phyloP scores from a whole-genome alignment of 2,329 filamentous ascomycete genomes.

The Westerdykella aurantiaca region DNA sequence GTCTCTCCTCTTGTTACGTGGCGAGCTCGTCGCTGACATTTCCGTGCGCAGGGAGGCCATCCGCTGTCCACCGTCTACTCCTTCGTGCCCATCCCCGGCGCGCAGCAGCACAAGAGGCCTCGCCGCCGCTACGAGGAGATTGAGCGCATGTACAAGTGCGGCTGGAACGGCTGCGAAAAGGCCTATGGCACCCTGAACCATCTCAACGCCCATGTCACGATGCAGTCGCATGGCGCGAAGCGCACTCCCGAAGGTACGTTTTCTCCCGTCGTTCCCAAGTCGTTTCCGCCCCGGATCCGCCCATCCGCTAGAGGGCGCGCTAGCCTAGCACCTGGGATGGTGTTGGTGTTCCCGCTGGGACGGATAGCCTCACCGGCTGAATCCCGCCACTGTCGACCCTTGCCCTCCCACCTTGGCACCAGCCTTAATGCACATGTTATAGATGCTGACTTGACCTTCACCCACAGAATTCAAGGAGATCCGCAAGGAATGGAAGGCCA shows the following conservation, averaged over 20 bases:
- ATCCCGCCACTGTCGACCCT: conserved; percentile 39
- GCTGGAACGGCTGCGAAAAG: conserved; percentile 97
- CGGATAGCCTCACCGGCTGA: conserved; percentile 41
- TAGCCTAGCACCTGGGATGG: conserved; percentile 31
- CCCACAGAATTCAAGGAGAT: conserved; percentile 98
- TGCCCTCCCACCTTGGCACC: conserved; percentile 35
- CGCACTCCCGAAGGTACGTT: conserved; percentile 90
- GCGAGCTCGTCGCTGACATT: not conserved
- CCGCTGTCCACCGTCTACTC: conserved; percentile 79
- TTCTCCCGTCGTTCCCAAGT: conserved; percentile 10
- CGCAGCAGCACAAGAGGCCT: conserved; percentile 94
- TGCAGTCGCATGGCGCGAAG: conserved; percentile 95
- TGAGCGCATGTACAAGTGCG: conserved; percentile 99
- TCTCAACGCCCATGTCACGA: conserved; percentile 94
- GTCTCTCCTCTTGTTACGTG: not conserved
- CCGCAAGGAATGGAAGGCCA: conserved; percentile 96
- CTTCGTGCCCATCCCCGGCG: conserved; percentile 93
- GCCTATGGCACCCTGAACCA: conserved; percentile 97
- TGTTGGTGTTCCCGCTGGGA: conserved; percentile 50
- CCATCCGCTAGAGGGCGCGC: conserved; percentile 26
- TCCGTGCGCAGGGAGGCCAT: conserved; percentile 42
- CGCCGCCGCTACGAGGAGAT: conserved; percentile 95
- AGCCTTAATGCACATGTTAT: conserved; percentile 18
- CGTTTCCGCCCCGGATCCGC: conserved; percentile 19
- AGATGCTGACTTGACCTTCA: conserved; percentile 32